These are phyloP conservation scores for Zopfia rhizophila DNA, from an alignment of 2,329 filamentous ascomycete species.

Conservation along the genomic window DNA sequence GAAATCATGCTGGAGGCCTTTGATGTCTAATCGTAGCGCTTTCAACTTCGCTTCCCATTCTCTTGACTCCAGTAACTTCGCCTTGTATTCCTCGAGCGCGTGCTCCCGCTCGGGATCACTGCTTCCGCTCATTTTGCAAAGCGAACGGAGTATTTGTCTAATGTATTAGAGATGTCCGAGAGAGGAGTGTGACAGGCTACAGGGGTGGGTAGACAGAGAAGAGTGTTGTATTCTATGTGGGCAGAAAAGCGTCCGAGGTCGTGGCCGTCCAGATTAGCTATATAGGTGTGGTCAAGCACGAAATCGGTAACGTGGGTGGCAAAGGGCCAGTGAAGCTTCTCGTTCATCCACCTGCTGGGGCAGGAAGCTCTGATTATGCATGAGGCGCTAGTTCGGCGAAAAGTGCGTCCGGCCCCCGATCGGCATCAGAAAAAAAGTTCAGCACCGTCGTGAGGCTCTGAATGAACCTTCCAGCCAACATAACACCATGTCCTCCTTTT, in stretches of 20 bases:
- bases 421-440: slow-evolving; percentile 42
- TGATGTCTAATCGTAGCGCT: slow-evolving; percentile 91
- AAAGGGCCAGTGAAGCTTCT: slow-evolving; percentile 30
- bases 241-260: neutral
- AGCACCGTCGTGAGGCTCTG: slow-evolving; percentile 38
- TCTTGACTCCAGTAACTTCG: slow-evolving; percentile 81
- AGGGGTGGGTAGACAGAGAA: slow-evolving; percentile 32
- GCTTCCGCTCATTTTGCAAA: slow-evolving; percentile 54
- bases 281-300: slow-evolving; percentile 1
- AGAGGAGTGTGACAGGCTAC: slow-evolving; percentile 28
- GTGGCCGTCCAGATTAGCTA: too few relatives aligned
- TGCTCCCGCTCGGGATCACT: slow-evolving; percentile 62
- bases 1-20: slow-evolving; percentile 92
- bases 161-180: too few relatives aligned
- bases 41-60: slow-evolving; percentile 99
- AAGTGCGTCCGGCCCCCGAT: slow-evolving; percentile 26
- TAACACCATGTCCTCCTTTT: slow-evolving; percentile 79
- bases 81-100: slow-evolving; percentile 64
- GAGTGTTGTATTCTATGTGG: too few relatives aligned
- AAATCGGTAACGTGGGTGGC: slow-evolving; percentile 12
- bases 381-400: slow-evolving; percentile 27
- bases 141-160: too few relatives aligned
- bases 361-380: slow-evolving; percentile 36
- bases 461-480: slow-evolving; percentile 22
- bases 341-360: slow-evolving; percentile 24